Conservation (phyloP, 495 filamentous ascomycete species). For the Cercophora newfieldiana region DNA sequence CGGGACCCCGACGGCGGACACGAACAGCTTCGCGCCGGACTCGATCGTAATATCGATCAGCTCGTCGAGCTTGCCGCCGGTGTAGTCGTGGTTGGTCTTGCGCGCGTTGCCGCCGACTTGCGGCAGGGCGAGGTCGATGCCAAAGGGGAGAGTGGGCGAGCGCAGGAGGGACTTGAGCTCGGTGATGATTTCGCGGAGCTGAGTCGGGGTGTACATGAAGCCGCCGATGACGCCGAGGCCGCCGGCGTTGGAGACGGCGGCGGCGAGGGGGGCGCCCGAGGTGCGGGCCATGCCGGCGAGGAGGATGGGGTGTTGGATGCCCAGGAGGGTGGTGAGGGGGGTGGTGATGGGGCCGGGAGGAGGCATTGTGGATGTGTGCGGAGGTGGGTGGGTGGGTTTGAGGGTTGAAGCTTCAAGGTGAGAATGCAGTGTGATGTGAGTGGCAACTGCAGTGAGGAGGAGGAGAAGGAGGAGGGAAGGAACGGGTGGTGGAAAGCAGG, state of each 20-base stretch:
- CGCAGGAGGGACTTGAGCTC: conserved; percentile 73
- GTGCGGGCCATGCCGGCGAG: conserved; percentile 88
- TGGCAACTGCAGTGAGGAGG: background rate
- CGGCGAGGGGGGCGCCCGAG: conserved; percentile 73
- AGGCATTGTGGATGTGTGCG: background rate
- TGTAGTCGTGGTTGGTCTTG: conserved; percentile 92
- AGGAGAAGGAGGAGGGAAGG: background rate
- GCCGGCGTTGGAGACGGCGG: conserved; percentile 84
- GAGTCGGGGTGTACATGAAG: conserved; percentile 77
- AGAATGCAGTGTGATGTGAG: background rate
- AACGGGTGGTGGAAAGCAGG: background rate
- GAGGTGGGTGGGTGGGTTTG: background rate
- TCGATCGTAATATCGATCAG: conserved; percentile 77
- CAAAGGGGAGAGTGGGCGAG: conserved; percentile 70
- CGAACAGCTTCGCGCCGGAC: conserved; percentile 77
- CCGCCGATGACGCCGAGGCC: conserved; percentile 84
- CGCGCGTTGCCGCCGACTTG: conserved; percentile 77
- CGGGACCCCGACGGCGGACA: conserved; percentile 80
- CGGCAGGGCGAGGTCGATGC: conserved; percentile 83
- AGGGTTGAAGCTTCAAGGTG: background rate
- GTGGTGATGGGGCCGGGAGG: conserved; percentile 61
- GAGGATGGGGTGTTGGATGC: conserved; percentile 78
- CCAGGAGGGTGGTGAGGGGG: conserved; percentile 70
- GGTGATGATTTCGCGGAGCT: conserved; percentile 75
- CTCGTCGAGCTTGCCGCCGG: conserved; percentile 76